Conservation (phyloP, 2,329 filamentous ascomycete genomes). For the Colletotrichum neosansevieriae region DNA sequence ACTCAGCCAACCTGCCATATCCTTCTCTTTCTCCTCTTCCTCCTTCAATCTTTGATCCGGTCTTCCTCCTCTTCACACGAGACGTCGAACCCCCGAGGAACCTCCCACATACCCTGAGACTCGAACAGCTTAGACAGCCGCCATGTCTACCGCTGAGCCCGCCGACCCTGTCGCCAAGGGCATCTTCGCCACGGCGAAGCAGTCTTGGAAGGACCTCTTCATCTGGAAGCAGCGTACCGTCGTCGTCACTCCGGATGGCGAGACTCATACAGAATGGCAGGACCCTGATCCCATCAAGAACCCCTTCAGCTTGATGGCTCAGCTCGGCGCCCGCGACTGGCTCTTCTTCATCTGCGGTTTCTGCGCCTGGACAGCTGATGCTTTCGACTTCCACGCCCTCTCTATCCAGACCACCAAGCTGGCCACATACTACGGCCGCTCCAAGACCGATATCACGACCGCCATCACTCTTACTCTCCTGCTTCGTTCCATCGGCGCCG, state of each 20-base stretch:
- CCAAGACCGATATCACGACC: conserved; percentile 76
- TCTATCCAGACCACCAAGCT: conserved; percentile 83
- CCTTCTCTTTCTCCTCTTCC: conserved; percentile 11
- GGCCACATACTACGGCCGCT: conserved; percentile 60
- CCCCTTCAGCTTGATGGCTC: conserved; percentile 75
- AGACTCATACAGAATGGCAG: conserved; percentile 76
- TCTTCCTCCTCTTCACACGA: not conserved
- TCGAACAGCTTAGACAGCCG: conserved; percentile 12
- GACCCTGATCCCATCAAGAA: conserved; percentile 75
- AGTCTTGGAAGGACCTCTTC: conserved; percentile 74
- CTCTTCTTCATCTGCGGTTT: conserved; percentile 82
- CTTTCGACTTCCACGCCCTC: conserved; percentile 86
- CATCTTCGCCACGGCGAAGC: conserved; percentile 72
- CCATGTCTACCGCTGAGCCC: conserved; percentile 54
- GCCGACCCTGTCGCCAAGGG: conserved; percentile 78
- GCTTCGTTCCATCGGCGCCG: conserved; percentile 80
- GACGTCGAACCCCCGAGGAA: not conserved
- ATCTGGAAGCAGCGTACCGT: conserved; percentile 80
- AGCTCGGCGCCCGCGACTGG: conserved; percentile 76
- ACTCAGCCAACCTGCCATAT: conserved; percentile 19
- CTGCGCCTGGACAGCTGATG: conserved; percentile 82
- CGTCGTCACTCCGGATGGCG: conserved; percentile 72
- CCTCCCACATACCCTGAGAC: not conserved
- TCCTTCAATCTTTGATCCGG: not conserved
- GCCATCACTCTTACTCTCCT: conserved; percentile 82